A percentile compares a stretch with the other conserved stretches of the same genome.
phyloP scores from a whole-genome alignment of 768 basidiomycete genomes.

The Calocera cornea region DNA sequence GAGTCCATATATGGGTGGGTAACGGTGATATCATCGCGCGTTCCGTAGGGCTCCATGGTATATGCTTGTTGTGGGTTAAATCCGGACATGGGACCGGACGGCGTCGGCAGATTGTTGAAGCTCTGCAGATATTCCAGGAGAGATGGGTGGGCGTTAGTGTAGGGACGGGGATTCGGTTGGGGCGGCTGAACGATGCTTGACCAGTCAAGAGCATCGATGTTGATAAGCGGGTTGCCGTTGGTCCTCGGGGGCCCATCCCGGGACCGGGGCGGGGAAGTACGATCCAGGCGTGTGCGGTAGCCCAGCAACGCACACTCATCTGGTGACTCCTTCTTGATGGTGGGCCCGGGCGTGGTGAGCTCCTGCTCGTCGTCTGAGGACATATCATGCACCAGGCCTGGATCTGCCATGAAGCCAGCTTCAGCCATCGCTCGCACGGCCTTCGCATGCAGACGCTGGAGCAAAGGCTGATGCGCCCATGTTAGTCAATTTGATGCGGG shows the following conservation, averaged over 20 bases:
- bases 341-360: neutral
- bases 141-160: neutral
- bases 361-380: slow-evolving; percentile 3
- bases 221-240: neutral
- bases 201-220: slow-evolving; percentile 2
- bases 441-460: slow-evolving; percentile 2
- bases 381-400: neutral
- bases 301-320: neutral
- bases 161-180: neutral
- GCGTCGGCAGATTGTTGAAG: neutral
- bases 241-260: neutral
- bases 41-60: neutral
- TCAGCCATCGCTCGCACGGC: slow-evolving; percentile 1
- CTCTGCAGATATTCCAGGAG: slow-evolving; percentile 1
- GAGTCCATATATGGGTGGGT: neutral
- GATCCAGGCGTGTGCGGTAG: slow-evolving; percentile 2
- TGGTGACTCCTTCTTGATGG: neutral
- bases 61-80: neutral
- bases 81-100: neutral
- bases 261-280: neutral
- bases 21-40: neutral
- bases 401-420: slow-evolving; percentile 3
- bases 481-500: neutral
- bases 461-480: neutral
- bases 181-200: slow-evolving; percentile 4